A percentile compares a stretch with the other conserved stretches of the same genome.
These are phyloP conservation scores for Petasospora rhodanensis DNA, from an alignment of 1,139 yeast species.

Conservation along the genomic window DNA sequence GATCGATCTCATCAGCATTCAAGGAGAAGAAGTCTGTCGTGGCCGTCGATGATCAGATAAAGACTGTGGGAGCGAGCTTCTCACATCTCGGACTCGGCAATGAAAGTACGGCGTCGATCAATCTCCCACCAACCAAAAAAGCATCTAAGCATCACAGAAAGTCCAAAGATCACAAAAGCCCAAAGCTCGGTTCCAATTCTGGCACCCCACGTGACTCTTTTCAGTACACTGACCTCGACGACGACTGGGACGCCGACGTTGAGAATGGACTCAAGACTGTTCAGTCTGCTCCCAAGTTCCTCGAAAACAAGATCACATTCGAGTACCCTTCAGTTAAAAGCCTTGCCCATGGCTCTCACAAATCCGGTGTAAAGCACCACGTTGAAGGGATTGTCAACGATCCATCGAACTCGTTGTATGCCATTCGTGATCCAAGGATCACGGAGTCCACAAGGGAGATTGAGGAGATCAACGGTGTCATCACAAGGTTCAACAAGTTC, in stretches of 20 bases:
- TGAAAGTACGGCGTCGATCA: slow-evolving; percentile 18
- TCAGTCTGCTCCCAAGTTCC: slow-evolving; percentile 28
- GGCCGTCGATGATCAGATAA: slow-evolving; percentile 28
- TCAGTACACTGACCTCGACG: slow-evolving; percentile 64
- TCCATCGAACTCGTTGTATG: slow-evolving; percentile 33
- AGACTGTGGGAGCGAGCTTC: slow-evolving; percentile 38
- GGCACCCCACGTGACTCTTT: slow-evolving; percentile 25
- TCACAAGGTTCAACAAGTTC: slow-evolving; percentile 63
- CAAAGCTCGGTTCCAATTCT: slow-evolving; percentile 2
- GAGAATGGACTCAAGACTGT: slow-evolving; percentile 44
- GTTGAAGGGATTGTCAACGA: slow-evolving; percentile 34
- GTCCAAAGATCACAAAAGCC: slow-evolving; percentile 5
- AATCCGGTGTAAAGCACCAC: slow-evolving; percentile 29
- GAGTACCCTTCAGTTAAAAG: slow-evolving; percentile 21
- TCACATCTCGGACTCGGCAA: slow-evolving; percentile 31
- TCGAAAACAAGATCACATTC: slow-evolving; percentile 28
- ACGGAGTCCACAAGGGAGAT: slow-evolving; percentile 36
- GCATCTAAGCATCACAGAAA: slow-evolving; percentile 7
- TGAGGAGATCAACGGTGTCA: slow-evolving; percentile 53
- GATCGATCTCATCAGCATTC: slow-evolving; percentile 32
- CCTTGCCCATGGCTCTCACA: slow-evolving; percentile 10
- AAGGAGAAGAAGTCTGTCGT: slow-evolving; percentile 26
- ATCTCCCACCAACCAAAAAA: slow-evolving; percentile 9
- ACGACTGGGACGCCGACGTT: slow-evolving; percentile 88
- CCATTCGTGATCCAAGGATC: slow-evolving; percentile 32